phyloP scores from a whole-genome alignment of 345 rosid genomes.

The Aethionema arabicum region DNA sequence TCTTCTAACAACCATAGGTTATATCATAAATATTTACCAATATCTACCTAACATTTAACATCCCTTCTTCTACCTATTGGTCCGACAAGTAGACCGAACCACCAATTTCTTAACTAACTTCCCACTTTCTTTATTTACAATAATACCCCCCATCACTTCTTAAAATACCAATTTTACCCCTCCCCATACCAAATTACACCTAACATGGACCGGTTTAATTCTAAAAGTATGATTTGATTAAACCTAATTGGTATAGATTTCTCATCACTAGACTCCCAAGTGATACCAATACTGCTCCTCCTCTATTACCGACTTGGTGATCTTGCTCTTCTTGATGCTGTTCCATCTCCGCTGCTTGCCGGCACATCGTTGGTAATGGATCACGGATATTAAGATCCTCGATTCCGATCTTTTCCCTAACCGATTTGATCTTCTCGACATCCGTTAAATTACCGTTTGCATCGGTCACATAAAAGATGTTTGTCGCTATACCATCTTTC shows the following conservation, averaged over 20 bases:
- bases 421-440: constrained; percentile 58
- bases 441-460: constrained; percentile 64
- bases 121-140: constrained; percentile 25
- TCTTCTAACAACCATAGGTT: constrained; percentile 33
- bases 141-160: neutral
- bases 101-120: constrained; percentile 33
- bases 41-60: constrained; percentile 29
- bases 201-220: constrained; percentile 14
- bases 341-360: constrained; percentile 49
- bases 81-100: constrained; percentile 36
- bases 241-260: constrained; percentile 89
- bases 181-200: constrained; percentile 26
- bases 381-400: constrained; percentile 65
- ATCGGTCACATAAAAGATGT: constrained; percentile 79
- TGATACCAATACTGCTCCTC: constrained; percentile 74
- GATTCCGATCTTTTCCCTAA: constrained; percentile 66
- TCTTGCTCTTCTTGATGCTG: constrained; percentile 39
- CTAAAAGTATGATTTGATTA: constrained; percentile 75
- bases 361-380: constrained; percentile 43
- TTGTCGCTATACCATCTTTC: constrained; percentile 45
- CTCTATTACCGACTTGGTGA: constrained; percentile 20
- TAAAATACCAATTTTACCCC: neutral
- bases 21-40: constrained; percentile 22
- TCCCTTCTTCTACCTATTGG: constrained; percentile 32
- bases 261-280: constrained; percentile 79